Evolutionary conservation across 768 basidiomycete species (phyloP).

Genomic region (Chalciporus pseudorubinellus): DNA sequence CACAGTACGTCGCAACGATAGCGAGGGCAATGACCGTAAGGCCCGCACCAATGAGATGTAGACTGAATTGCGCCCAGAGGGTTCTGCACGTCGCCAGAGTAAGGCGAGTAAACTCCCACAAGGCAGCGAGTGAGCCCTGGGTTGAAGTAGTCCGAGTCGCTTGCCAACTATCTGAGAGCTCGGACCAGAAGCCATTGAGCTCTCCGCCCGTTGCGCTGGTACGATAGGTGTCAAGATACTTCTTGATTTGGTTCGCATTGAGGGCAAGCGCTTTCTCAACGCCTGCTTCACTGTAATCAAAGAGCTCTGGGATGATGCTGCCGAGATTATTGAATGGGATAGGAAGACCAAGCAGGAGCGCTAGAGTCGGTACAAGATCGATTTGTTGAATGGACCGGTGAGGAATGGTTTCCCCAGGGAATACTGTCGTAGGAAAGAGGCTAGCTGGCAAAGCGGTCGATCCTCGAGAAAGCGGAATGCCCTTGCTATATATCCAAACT

Average conservation of each 20-base stretch:
- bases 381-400: slow-evolving; percentile 85
- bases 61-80: slow-evolving; percentile 95
- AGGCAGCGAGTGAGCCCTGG: slow-evolving; percentile 9
- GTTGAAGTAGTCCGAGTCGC: slow-evolving; percentile 30
- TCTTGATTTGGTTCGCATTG: slow-evolving; percentile 73
- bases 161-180: slow-evolving; percentile 48
- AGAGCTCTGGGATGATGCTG: slow-evolving; percentile 86
- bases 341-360: slow-evolving; percentile 86
- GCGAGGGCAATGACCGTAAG: slow-evolving; percentile 58
- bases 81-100: slow-evolving; percentile 62
- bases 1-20: slow-evolving; percentile 50
- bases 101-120: slow-evolving; percentile 32
- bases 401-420: slow-evolving; percentile 53
- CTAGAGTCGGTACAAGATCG: slow-evolving; percentile 85
- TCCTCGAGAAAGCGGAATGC: slow-evolving; percentile 43
- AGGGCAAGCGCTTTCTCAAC: slow-evolving; percentile 61
- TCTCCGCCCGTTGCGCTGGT: slow-evolving; percentile 67
- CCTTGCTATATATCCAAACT: slow-evolving; percentile 92
- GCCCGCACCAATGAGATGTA: slow-evolving; percentile 72
- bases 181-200: slow-evolving; percentile 62
- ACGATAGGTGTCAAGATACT: slow-evolving; percentile 77
- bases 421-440: slow-evolving; percentile 53
- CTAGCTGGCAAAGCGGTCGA: slow-evolving; percentile 41
- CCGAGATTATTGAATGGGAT: slow-evolving; percentile 97
- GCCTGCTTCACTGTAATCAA: slow-evolving; percentile 49